Evolutionary conservation across 768 basidiomycete genomes (phyloP).

Genomic region (Amanita molliuscula): DNA sequence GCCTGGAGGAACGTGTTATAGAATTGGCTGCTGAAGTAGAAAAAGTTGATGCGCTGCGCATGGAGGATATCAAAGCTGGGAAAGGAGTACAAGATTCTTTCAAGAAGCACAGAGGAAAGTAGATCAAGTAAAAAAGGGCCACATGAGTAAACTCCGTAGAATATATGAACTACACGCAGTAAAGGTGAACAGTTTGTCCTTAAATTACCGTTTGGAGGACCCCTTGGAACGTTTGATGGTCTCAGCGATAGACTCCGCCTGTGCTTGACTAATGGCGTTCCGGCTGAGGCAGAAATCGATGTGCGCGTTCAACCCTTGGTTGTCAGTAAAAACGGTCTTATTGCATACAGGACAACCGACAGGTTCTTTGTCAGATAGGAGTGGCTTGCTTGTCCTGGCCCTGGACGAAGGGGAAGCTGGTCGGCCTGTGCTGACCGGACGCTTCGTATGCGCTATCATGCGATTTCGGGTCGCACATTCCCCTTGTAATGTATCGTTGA

Average conservation of each 20-base stretch:
- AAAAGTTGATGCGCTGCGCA: conserved; percentile 60
- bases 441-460: background rate
- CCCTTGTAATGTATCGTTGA: background rate
- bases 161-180: conserved; percentile 2
- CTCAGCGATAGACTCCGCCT: conserved; percentile 25
- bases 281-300: conserved; percentile 84
- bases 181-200: background rate
- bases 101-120: conserved; percentile 56
- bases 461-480: background rate
- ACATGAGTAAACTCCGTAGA: background rate
- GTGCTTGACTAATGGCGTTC: conserved; percentile 65
- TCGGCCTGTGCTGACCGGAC: background rate
- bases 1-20: conserved; percentile 42
- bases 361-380: conserved; percentile 11
- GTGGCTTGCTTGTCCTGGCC: background rate
- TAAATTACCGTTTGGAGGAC: background rate
- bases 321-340: conserved; percentile 54
- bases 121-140: background rate
- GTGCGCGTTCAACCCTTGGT: conserved; percentile 75
- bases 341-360: conserved; percentile 67
- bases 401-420: background rate
- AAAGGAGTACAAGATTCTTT: conserved; percentile 72
- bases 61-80: conserved; percentile 67
- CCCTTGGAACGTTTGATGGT: background rate
- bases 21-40: conserved; percentile 47